These are phyloP conservation scores for Gossypium davidsonii DNA, from an alignment of 441 rosid species.

Conservation along the genomic window DNA sequence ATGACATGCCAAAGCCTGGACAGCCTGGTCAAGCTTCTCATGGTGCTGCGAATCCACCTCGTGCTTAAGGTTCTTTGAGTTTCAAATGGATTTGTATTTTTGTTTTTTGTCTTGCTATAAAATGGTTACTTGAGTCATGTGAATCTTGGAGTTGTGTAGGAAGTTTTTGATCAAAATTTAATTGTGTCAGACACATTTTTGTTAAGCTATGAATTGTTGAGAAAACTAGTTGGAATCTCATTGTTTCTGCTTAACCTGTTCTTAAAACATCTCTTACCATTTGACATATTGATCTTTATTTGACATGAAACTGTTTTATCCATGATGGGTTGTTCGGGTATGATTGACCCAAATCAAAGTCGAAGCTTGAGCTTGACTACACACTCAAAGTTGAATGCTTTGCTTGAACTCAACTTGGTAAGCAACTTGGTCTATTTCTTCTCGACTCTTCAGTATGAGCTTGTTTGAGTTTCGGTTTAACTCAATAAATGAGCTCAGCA, in stretches of 20 bases:
- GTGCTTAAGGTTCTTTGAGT: conserved; percentile 21
- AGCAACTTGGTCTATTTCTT: not conserved
- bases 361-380: not conserved
- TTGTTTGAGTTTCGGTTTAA: not conserved
- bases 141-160: conserved; percentile 14
- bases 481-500: not conserved
- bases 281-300: not conserved
- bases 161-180: not conserved
- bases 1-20: conserved; percentile 31
- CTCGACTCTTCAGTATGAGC: not conserved
- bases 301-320: not conserved
- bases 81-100: not conserved
- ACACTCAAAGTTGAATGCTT: not conserved
- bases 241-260: not conserved
- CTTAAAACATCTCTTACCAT: not conserved
- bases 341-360: not conserved
- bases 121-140: not conserved
- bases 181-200: not conserved
- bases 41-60: conserved; percentile 20
- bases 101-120: not conserved
- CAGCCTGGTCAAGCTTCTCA: conserved; percentile 38
- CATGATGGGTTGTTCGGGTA: not conserved
- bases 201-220: not conserved
- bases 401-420: not conserved
- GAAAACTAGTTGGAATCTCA: not conserved